Percentiles rank a stretch among this genome's conserved stretches.
Conservation (phyloP, 2,329 filamentous ascomycete genomes). For the Exutisphaerella laricina region DNA sequence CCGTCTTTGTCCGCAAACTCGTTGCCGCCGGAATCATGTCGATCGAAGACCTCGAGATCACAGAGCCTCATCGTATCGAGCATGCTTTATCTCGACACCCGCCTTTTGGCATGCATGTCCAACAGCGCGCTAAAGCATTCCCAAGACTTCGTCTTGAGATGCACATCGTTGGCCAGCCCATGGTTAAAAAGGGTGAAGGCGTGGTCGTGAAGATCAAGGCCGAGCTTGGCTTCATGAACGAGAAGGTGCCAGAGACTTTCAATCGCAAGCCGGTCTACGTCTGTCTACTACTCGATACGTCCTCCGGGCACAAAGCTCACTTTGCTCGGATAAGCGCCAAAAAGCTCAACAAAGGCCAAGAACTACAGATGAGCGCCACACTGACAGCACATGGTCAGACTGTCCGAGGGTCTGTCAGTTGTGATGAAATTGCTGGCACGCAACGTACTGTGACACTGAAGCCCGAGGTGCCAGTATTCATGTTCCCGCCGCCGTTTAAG, state of each 20-base stretch:
- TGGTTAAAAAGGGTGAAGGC: constrained; percentile 36
- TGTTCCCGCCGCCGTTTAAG: constrained; percentile 39
- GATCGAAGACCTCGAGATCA: constrained; percentile 62
- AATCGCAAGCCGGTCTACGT: constrained; percentile 60
- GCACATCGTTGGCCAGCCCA: constrained; percentile 44
- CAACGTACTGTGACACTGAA: constrained; percentile 49
- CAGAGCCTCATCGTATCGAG: constrained; percentile 70
- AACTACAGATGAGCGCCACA: constrained; percentile 55
- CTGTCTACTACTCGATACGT: constrained; percentile 68
- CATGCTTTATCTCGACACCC: constrained; percentile 70
- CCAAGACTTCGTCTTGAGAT: constrained; percentile 59
- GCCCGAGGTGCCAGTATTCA: constrained; percentile 43
- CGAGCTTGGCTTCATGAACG: constrained; percentile 66
- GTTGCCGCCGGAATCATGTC: constrained; percentile 63
- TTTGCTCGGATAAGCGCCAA: constrained; percentile 60
- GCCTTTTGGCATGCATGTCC: constrained; percentile 69
- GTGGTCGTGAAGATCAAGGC: constrained; percentile 60
- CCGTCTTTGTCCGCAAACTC: constrained; percentile 69
- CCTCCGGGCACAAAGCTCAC: constrained; percentile 63
- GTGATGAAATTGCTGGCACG: constrained; percentile 71
- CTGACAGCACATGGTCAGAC: constrained; percentile 51
- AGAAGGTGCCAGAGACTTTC: constrained; percentile 56
- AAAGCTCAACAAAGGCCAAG: constrained; percentile 57
- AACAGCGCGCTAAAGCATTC: constrained; percentile 62
- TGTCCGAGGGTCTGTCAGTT: constrained; percentile 67